Base-by-base conservation (phyloP, 2,329 filamentous ascomycete genomes). In the Boeremia exigua region DNA sequence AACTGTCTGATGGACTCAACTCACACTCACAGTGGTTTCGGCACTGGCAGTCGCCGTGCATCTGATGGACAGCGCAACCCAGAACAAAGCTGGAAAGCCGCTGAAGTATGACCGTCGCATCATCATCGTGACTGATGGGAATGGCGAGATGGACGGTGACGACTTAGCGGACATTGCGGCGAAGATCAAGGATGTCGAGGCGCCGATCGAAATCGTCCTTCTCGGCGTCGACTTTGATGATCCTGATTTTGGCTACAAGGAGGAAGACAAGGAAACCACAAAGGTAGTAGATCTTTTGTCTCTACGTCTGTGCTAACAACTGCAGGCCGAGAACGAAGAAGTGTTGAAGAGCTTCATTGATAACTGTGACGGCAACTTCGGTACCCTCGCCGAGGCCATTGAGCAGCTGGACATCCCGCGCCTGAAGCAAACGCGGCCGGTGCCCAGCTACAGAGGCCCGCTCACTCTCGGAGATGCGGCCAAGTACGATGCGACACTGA, bases 211-310 rank as follows among this genome's bases (percentile, higher is more conserved):
- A 60, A 80, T 99, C 38, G 83, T 88, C 1, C 79, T 98, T 10
- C 78, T 98, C 49, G 95, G 95, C 12, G 86, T 96, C 15, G 95
- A 99, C 73, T 98, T 99, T 75, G 92, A 99, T 71, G 92, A 97
- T 72, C 73, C 86, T 1, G 92, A 96, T 2, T 96, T 89, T 70
- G 93, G 93, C 37, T 90, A 91, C 71, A 96, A 96, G 74, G 94
- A 98, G 77, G 92, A 97, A 73, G 85, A 90, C 61, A 99, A 99
- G 72, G 79, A 88, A 15, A 62, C 73, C 0, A 72, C 75, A 47
- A 98, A 98, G 82, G 87, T 88, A 68, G 48, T 3, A 7, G 14
- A 3, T 2, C 6, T 46, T 32, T 30, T 29, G 30, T 5, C 12
- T 19, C 15, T 14, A 12, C 29, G 14, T 15, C 27, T 29, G 12